Evolutionary conservation across 1,284 basidiomycete species (phyloP).

Genomic region (Trichosporon sp.): DNA sequence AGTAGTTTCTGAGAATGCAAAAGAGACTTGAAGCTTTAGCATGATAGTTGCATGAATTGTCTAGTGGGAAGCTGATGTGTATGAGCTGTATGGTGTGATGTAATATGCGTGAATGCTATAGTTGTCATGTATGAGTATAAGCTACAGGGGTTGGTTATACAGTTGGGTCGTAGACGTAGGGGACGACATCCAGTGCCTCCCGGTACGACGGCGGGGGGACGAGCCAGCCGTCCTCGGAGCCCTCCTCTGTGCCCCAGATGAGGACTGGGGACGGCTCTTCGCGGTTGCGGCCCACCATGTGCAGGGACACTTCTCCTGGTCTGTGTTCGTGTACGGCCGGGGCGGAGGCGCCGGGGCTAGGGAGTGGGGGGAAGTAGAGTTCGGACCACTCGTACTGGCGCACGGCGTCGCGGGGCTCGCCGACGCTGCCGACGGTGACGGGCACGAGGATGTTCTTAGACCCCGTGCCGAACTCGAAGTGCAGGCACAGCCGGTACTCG

Average conservation of each 20-base stretch:
- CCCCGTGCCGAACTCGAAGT: slow-evolving; percentile 10
- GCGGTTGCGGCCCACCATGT: not conserved
- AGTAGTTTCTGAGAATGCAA: not conserved
- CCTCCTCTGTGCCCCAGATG: slow-evolving; percentile 31
- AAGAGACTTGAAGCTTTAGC: not conserved
- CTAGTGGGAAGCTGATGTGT: not conserved
- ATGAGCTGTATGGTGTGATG: not conserved
- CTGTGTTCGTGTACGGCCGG: not conserved
- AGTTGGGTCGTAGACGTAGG: slow-evolving; percentile 27
- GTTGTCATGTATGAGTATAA: not conserved
- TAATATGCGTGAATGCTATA: not conserved
- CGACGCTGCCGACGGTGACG: slow-evolving; percentile 50
- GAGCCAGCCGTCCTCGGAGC: slow-evolving; percentile 41
- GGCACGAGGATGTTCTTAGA: slow-evolving; percentile 48
- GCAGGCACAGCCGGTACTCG: not conserved
- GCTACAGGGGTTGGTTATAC: not conserved
- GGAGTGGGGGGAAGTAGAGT: slow-evolving; percentile 18
- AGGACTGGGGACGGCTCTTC: slow-evolving; percentile 14
- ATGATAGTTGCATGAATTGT: not conserved
- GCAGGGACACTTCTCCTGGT: not conserved
- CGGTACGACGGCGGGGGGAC: slow-evolving; percentile 37
- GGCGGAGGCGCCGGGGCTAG: too few species aligned
- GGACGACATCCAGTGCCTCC: slow-evolving; percentile 29
- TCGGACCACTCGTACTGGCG: slow-evolving; percentile 37
- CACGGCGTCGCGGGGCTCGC: slow-evolving; percentile 47